Base-by-base conservation (phyloP, 2,329 filamentous ascomycete genomes). In the Penicillium sp. region DNA sequence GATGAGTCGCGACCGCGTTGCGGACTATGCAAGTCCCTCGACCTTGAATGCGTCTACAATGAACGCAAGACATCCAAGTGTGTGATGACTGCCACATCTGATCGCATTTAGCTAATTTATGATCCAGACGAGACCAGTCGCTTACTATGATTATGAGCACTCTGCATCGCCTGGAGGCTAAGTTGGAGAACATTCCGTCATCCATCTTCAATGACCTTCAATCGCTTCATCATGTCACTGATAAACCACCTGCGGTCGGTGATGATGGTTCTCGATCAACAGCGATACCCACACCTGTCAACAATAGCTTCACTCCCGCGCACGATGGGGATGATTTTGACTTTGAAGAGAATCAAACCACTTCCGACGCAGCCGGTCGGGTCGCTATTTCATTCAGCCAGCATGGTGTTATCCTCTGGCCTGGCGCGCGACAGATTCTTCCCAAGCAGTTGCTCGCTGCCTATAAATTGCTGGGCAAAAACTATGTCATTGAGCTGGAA, bases 111-210 rank as follows among this genome's bases (percentile, higher is more conserved):
- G 31, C 20, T 35, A 18, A 18, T 9, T 5, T 7, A 39, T 33
- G 3, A 24, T 24, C 12, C 33, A 77, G 75, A 55, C 78, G 77
- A 45, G 78, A 80, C 49, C 75, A 78, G 46, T 79, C 78, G 3
- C 72, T 80, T 60, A 71, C 74, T 24, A 73, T 79, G 60, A 78
- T 79, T 27, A 79, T 80, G 63, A 79, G 78, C 57, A 77, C 77
- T 9, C 72, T 80, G 23, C 72, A 77, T 62, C 70, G 78, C 10
- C 68, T 80, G 15, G 78, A 80, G 59, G 69, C 72, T 4, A 80
- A 80, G 57, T 67, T 80, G 33, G 77, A 80, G 56, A 70, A 72
- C 45, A 61, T 78, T 12, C 74, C 76, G 1, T 59, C 53, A 3
- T 59, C 62, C 5, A 57, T 71, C 27, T 53, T 58, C 15, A 59